Percentiles rank a stretch among this genome's conserved stretches.
Evolutionary conservation across 2,329 filamentous ascomycete species (phyloP).

Genomic region (Microascus cirrosus): DNA sequence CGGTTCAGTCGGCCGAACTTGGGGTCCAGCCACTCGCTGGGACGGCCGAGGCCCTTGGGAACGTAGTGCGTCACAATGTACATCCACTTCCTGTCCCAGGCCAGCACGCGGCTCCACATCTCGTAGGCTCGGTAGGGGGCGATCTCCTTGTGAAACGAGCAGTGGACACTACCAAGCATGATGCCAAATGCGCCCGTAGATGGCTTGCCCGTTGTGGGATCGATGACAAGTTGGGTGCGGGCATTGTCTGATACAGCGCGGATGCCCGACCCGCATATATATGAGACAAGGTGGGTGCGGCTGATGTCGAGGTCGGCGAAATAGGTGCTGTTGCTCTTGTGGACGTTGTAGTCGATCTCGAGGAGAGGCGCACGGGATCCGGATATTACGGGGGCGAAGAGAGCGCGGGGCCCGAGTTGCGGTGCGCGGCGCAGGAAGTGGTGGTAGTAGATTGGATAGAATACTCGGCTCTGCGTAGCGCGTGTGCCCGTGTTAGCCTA

Average conservation of each 20-base stretch:
- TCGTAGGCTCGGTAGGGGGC: conserved; percentile 58
- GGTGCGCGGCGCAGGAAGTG: conserved; percentile 35
- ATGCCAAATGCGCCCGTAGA: conserved; percentile 46
- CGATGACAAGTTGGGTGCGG: conserved; percentile 35
- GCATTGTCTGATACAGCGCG: conserved; percentile 37
- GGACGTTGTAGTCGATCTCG: conserved; percentile 79
- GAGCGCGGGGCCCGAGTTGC: conserved; percentile 44
- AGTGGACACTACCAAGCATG: conserved; percentile 62
- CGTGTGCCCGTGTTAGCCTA: neutral
- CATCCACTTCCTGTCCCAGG: conserved; percentile 75
- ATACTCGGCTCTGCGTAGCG: conserved; percentile 38
- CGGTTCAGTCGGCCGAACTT: conserved; percentile 28
- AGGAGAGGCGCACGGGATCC: conserved; percentile 55
- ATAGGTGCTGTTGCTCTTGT: conserved; percentile 79
- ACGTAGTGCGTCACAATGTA: conserved; percentile 68
- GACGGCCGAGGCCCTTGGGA: conserved; percentile 45
- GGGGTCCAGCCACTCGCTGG: conserved; percentile 39
- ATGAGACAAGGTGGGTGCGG: conserved; percentile 68
- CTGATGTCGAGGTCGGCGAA: conserved; percentile 78
- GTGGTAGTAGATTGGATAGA: conserved; percentile 45
- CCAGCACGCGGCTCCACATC: conserved; percentile 59
- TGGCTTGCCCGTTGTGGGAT: conserved; percentile 33
- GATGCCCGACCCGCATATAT: conserved; percentile 51
- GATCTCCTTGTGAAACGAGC: conserved; percentile 65
- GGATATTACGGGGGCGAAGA: conserved; percentile 64